These are phyloP conservation scores for Neurospora intermedia DNA, from an alignment of 495 filamentous ascomycete genomes.

Conservation along the genomic window DNA sequence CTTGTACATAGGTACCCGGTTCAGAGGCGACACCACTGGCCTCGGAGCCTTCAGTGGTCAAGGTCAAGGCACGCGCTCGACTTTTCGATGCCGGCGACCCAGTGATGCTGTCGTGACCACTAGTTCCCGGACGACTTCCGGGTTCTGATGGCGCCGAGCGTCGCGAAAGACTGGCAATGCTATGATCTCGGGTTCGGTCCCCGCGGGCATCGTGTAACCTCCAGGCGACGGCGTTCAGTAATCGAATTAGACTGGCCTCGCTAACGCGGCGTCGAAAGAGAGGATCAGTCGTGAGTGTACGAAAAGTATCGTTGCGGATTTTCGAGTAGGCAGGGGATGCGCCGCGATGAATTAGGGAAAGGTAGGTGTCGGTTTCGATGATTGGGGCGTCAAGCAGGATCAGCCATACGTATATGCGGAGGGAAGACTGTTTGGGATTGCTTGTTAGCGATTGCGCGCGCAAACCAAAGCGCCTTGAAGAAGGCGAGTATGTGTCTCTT, in stretches of 20 bases:
- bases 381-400: constrained; percentile 80
- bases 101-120: constrained; percentile 23
- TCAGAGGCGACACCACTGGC: constrained; percentile 34
- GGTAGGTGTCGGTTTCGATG: constrained; percentile 74
- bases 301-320: constrained; percentile 96
- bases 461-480: not conserved
- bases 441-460: not conserved
- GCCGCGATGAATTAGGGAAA: constrained; percentile 81
- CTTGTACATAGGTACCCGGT: constrained; percentile 86
- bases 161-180: constrained; percentile 19
- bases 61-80: constrained; percentile 39
- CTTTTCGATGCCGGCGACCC: constrained; percentile 37
- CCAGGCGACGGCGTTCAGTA: constrained; percentile 97
- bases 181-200: constrained; percentile 24
- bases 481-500: constrained; percentile 11
- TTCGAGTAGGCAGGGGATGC: constrained; percentile 91
- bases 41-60: constrained; percentile 51
- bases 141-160: constrained; percentile 22
- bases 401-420: constrained; percentile 92
- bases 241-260: constrained; percentile 85
- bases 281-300: constrained; percentile 88
- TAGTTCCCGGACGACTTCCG: constrained; percentile 17
- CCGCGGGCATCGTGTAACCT: constrained; percentile 68
- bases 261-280: constrained; percentile 91
- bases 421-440: constrained; percentile 55